Percentiles rank a stretch among this genome's conserved stretches.
These are phyloP conservation scores for Fraxinus baroniana DNA, from an alignment of 305 asterid genomes.

Conservation along the genomic window DNA sequence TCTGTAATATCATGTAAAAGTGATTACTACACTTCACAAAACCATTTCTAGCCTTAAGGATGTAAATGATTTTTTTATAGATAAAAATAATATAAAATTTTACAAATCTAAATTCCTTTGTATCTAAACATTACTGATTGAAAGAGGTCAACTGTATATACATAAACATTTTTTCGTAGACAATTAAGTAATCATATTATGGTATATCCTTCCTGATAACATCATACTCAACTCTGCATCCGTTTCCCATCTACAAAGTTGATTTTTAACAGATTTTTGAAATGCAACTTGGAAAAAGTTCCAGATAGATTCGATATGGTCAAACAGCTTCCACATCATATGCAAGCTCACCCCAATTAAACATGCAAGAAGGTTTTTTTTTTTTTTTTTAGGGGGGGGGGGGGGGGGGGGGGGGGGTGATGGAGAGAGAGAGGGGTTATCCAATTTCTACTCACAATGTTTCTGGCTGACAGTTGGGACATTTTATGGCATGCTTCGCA, in stretches of 20 bases:
- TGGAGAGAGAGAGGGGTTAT: background rate
- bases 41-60: background rate
- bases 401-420: no score
- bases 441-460: conserved; percentile 24
- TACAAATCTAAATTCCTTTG: background rate
- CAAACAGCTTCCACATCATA: background rate
- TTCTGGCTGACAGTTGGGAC: conserved; percentile 65
- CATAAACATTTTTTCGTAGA: background rate
- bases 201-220: background rate
- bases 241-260: background rate
- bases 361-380: background rate
- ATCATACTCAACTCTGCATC: background rate
- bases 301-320: background rate
- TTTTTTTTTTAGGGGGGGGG: no score
- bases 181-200: background rate
- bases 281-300: background rate
- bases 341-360: background rate
- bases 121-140: background rate
- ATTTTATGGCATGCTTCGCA: conserved; percentile 70
- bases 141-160: background rate
- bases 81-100: background rate
- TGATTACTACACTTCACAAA: background rate
- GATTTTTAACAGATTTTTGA: background rate
- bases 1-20: background rate
- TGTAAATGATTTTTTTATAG: background rate